Evolutionary conservation across 352 stramenopile genomes (phyloP).

Genomic region (Globisporangium paroecandrum): DNA sequence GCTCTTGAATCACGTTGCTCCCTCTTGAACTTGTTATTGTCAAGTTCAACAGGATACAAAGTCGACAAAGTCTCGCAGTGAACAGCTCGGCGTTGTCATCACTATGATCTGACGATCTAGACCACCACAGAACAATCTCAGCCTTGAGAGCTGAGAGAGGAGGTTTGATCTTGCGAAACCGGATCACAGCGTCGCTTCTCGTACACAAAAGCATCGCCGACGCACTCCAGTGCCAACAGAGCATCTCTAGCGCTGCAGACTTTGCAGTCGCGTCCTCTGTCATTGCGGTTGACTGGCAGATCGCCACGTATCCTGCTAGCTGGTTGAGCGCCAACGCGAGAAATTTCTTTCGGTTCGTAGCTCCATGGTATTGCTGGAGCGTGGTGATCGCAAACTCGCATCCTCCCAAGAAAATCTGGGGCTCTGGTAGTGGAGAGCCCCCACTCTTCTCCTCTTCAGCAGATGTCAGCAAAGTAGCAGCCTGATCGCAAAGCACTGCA

Average conservation of each 20-base stretch:
- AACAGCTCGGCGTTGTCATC: conserved; percentile 9
- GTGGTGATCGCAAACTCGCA: conserved; percentile 9
- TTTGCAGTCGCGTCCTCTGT: not conserved
- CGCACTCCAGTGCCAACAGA: conserved; percentile 68
- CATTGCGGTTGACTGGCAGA: not conserved
- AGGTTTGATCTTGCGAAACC: conserved; percentile 24
- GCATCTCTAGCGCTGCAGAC: conserved; percentile 22
- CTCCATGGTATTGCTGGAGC: conserved; percentile 18
- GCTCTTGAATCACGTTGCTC: conserved; percentile 10
- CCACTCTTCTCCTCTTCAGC: not conserved
- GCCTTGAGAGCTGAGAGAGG: conserved; percentile 10
- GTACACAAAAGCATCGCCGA: conserved; percentile 45
- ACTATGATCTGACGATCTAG: not conserved
- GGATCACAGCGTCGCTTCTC: conserved; percentile 29
- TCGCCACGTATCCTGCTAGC: conserved; percentile 17
- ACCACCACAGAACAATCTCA: conserved; percentile 15
- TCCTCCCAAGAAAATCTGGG: not conserved
- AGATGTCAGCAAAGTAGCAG: conserved; percentile 8
- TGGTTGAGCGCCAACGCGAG: conserved; percentile 12
- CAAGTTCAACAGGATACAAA: conserved; percentile 37
- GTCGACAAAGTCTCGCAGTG: conserved; percentile 30
- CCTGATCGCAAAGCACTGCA: conserved; percentile 32
- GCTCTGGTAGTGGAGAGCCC: not conserved
- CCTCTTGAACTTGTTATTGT: conserved; percentile 9
- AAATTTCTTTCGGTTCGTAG: conserved; percentile 1